Percentiles rank a stretch among this genome's conserved stretches.
Conservation (phyloP, 106 monocot species). For the Posidonia australis region DNA sequence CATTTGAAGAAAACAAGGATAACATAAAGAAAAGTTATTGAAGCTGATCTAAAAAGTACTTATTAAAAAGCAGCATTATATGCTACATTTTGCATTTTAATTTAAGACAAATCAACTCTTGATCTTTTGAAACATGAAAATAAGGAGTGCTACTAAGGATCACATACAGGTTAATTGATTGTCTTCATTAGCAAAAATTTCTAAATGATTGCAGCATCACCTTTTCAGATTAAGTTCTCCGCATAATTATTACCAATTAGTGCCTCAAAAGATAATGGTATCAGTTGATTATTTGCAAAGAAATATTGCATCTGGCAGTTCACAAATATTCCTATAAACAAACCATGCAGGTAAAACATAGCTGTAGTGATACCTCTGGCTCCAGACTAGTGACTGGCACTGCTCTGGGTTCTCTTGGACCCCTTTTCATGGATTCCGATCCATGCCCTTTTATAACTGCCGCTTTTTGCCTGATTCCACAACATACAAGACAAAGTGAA, state of each 20-base stretch:
- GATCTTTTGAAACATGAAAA: neutral
- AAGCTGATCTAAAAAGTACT: neutral
- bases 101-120: neutral
- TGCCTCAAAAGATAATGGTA: too few species aligned
- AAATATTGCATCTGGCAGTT: neutral
- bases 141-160: neutral
- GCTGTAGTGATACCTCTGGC: neutral
- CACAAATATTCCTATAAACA: neutral
- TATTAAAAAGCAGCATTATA: neutral
- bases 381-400: neutral
- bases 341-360: neutral
- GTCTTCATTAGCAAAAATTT: neutral
- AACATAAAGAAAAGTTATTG: neutral
- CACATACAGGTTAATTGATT: neutral
- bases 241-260: neutral
- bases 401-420: constrained; percentile 13
- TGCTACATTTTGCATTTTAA: neutral
- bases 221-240: too few species aligned
- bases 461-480: constrained; percentile 14
- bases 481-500: neutral
- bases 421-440: constrained; percentile 18
- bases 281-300: neutral
- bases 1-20: neutral
- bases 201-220: neutral
- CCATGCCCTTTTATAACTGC: constrained; percentile 16